phyloP scores from a whole-genome alignment of 176 grass and related monocot species.

The Rhynchospora pubera region DNA sequence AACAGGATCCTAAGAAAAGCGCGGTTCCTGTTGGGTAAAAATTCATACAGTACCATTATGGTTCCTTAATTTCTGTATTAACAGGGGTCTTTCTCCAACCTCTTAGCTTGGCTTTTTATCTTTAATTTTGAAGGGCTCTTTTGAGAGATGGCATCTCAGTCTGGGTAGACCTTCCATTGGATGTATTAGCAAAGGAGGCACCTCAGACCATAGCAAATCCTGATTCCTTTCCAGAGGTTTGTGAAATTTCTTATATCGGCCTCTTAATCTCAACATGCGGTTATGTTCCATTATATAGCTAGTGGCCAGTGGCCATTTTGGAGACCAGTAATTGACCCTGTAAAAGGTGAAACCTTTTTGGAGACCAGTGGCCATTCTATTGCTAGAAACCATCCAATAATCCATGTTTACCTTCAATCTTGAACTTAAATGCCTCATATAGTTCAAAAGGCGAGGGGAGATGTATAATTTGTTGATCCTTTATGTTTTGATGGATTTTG shows the following conservation, averaged over 20 bases:
- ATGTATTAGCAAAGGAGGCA: slow-evolving; percentile 47
- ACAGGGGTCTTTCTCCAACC: background rate
- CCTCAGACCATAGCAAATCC: slow-evolving; percentile 31
- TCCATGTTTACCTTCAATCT: background rate
- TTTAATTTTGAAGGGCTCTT: slow-evolving; percentile 40
- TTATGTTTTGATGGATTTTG: background rate
- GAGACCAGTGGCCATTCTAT: background rate
- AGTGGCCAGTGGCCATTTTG: too few relatives aligned
- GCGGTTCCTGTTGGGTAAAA: background rate
- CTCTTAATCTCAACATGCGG: background rate
- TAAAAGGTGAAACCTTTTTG: background rate
- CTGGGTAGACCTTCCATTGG: slow-evolving; percentile 76
- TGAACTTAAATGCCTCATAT: background rate
- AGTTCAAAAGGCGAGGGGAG: background rate
- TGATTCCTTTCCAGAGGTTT: slow-evolving; percentile 57
- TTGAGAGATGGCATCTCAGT: slow-evolving; percentile 83
- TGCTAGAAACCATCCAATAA: background rate
- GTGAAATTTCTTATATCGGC: background rate
- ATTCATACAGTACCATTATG: background rate
- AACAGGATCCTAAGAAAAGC: background rate
- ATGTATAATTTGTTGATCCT: background rate
- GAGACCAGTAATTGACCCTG: background rate
- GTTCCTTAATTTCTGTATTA: background rate
- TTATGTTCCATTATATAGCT: too few relatives aligned
- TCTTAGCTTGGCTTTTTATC: background rate